Percentiles rank a stretch among this genome's conserved stretches.
Conservation (phyloP, 257 asterid species). For the Handroanthus guayacan region DNA sequence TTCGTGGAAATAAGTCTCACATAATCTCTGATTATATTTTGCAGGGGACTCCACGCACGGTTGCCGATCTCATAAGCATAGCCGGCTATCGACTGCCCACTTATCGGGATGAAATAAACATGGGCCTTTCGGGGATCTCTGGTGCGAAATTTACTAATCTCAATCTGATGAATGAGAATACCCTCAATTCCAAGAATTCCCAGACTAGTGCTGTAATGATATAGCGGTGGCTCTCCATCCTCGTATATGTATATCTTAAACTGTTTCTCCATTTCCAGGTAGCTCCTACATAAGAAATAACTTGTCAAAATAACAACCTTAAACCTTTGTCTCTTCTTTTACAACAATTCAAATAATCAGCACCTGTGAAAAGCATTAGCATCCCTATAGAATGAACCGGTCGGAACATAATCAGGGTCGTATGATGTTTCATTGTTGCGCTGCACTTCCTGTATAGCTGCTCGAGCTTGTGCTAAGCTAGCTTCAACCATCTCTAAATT, state of each 20-base stretch:
- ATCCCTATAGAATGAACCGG: constrained; percentile 51
- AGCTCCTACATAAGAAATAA: constrained; percentile 50
- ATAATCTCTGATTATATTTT: too few relatives aligned
- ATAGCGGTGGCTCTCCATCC: constrained; percentile 70
- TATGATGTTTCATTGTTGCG: constrained; percentile 43
- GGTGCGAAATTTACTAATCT: constrained; percentile 59
- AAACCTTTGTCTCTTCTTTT: not conserved
- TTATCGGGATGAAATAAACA: too few relatives aligned
- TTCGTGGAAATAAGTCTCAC: too few relatives aligned
- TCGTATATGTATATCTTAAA: constrained; percentile 60
- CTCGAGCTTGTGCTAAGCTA: constrained; percentile 54
- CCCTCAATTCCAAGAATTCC: constrained; percentile 67
- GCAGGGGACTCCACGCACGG: too few relatives aligned
- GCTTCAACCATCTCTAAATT: constrained; percentile 58
- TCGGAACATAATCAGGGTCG: constrained; percentile 62
- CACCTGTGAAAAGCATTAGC: constrained; percentile 60
- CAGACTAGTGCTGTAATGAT: constrained; percentile 56
- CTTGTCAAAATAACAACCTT: not conserved
- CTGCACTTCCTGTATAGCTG: constrained; percentile 44
- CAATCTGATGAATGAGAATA: constrained; percentile 60
- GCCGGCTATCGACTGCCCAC: too few relatives aligned
- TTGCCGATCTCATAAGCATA: too few relatives aligned
- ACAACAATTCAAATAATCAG: not conserved
- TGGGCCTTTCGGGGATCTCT: too few relatives aligned
- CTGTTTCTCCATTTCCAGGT: constrained; percentile 67